Base-by-base conservation (phyloP, 139 green algal genomes). In the Ettlia oleoabundans region DNA sequence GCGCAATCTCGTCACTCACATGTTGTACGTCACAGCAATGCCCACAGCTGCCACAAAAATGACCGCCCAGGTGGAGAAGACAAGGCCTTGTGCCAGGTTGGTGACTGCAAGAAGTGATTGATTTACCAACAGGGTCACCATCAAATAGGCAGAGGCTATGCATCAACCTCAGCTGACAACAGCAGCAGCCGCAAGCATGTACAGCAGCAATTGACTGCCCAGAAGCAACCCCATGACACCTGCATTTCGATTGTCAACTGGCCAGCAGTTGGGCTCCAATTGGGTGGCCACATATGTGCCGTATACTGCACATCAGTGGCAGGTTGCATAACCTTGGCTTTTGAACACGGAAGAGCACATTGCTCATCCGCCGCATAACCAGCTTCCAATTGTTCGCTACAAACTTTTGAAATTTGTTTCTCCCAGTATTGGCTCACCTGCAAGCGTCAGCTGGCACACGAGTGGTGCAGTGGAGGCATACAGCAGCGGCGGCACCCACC, bases 251-350 rank as follows among this genome's bases (percentile, higher is more conserved):
- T 61, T n/a, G 9, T 65, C 32, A 19, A 32, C 62, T 26, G 40
- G 43, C 83, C 83, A 88, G 75, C 86, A 89, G 38, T 71, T 73
- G 37, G 83, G 65, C 28, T 61, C 3, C 33, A 80, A 41, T 9
- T 64, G 63, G 1, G 71, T 63, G 33, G 63, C 40, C 26, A 88
- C 58, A 26, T 77, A 55, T 32, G 79, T 71, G 28, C 86, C 82
- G 42, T 80, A 90, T 2, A 79, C 86, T 89, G 86, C 82, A 82
- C n/a, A n/a, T n/a, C n/a, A n/a, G n/a, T n/a, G n/a, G n/a, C n/a
- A n/a, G n/a, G n/a, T n/a, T n/a, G n/a, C n/a, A n/a, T n/a, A n/a
- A n/a, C n/a, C n/a, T n/a, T n/a, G n/a, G n/a, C n/a, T n/a, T n/a
- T n/a, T n/a, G n/a, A n/a, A n/a, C n/a, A n/a, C n/a, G n/a, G n/a